Conservation (phyloP, 352 stramenopile species). For the Globisporangium solare region DNA sequence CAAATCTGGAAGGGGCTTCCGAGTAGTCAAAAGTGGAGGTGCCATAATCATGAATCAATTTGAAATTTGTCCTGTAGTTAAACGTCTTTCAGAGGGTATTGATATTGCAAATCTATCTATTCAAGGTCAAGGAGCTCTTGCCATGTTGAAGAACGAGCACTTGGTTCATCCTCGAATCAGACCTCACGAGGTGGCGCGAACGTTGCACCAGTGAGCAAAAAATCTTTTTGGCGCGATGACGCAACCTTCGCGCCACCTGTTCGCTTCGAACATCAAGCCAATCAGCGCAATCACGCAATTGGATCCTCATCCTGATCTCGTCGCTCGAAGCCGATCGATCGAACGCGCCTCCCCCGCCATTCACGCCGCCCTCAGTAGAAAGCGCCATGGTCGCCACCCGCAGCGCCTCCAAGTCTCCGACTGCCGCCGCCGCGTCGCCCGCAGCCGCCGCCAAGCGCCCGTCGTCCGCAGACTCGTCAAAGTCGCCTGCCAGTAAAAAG, state of each 20-base stretch:
- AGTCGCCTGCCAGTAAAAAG: constrained; percentile 38
- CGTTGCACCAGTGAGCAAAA: neutral
- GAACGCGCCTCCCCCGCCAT: neutral
- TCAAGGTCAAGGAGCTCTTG: neutral
- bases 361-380: neutral
- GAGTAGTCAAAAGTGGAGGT: too few relatives aligned
- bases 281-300: neutral
- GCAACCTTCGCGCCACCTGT: constrained; percentile 7
- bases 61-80: too few relatives aligned
- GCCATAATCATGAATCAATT: too few relatives aligned
- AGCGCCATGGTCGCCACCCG: constrained; percentile 49
- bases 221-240: constrained; percentile 6
- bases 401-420: constrained; percentile 25
- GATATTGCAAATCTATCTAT: too few relatives aligned
- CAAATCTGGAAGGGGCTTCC: too few relatives aligned
- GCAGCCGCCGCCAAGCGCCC: constrained; percentile 34
- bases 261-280: constrained; percentile 4
- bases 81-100: too few relatives aligned
- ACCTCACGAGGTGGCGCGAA: neutral
- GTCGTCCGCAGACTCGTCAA: constrained; percentile 18
- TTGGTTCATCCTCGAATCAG: neutral
- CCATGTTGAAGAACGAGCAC: constrained; percentile 6
- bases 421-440: constrained; percentile 2
- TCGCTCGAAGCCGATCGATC: neutral
- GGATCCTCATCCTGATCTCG: neutral